Conservation (phyloP, 2,329 filamentous ascomycete species). For the Cladophialophora chaetospira region DNA sequence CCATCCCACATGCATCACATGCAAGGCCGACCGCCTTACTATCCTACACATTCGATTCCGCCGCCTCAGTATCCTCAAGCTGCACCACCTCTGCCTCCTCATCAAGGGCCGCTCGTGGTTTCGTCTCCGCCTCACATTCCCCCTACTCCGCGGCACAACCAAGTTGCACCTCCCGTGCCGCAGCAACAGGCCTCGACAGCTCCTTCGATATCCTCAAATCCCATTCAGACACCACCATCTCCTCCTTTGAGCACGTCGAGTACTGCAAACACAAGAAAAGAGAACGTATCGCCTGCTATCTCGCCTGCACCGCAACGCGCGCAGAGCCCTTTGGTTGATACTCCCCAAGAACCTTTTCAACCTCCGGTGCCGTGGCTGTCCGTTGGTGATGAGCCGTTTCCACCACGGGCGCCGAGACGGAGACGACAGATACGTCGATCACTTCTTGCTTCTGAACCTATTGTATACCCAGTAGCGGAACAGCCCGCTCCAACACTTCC, state of each 20-base stretch:
- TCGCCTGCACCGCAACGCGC: conserved; percentile 38
- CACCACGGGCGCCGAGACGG: conserved; percentile 51
- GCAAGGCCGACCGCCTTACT: conserved; percentile 46
- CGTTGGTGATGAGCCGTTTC: conserved; percentile 56
- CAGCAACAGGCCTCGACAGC: conserved; percentile 38
- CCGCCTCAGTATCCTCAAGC: conserved; percentile 40
- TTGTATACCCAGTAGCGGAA: conserved; percentile 57
- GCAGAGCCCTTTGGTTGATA: conserved; percentile 28
- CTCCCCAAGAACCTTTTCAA: conserved; percentile 49
- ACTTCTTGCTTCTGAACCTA: conserved; percentile 38
- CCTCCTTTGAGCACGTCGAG: conserved; percentile 31
- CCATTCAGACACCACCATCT: conserved; percentile 37
- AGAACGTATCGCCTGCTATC: conserved; percentile 29
- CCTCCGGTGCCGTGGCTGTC: conserved; percentile 64
- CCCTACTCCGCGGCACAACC: conserved; percentile 27
- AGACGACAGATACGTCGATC: conserved; percentile 46
- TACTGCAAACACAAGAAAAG: conserved; percentile 30
- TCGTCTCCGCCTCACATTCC: conserved; percentile 30
- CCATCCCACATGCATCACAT: conserved; percentile 45
- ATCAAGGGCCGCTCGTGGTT: conserved; percentile 23
- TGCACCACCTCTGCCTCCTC: conserved; percentile 33
- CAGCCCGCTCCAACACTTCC: conserved; percentile 33
- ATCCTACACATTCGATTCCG: conserved; percentile 46
- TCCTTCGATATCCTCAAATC: conserved; percentile 36
- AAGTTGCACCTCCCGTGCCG: conserved; percentile 22